phyloP scores from a whole-genome alignment of 208 protist genomes.

The Spongospora subterranea region DNA sequence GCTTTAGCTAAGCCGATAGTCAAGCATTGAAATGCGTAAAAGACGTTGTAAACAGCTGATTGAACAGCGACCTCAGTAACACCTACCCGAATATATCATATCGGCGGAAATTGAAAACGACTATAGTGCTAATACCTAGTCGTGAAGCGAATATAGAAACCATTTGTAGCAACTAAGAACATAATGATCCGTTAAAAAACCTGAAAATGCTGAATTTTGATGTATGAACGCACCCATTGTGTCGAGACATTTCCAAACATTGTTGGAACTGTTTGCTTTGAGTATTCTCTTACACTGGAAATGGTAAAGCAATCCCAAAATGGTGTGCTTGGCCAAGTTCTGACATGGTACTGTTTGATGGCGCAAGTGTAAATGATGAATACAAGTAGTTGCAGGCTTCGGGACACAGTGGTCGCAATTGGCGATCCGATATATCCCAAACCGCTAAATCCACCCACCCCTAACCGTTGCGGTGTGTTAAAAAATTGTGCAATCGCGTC shows the following conservation, averaged over 20 bases:
- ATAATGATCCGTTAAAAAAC: no score
- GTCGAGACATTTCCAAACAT: not conserved
- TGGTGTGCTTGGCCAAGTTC: slow-evolving; percentile 26
- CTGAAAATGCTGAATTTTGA: not conserved
- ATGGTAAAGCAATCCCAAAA: not conserved
- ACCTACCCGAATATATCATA: not conserved
- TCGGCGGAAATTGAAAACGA: not conserved
- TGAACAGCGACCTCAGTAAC: slow-evolving; percentile 6
- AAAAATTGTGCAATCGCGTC: not conserved
- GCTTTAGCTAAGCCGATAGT: not conserved
- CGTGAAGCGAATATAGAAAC: not conserved
- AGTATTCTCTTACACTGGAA: not conserved
- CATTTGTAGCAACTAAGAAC: not conserved
- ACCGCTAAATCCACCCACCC: not conserved
- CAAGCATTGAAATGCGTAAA: slow-evolving; percentile 33
- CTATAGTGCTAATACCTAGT: not conserved
- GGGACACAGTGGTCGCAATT: slow-evolving; percentile 31
- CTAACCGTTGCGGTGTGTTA: not conserved
- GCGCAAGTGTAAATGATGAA: slow-evolving; percentile 36
- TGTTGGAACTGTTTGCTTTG: not conserved
- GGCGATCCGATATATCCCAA: slow-evolving; percentile 52
- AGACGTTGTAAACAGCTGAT: slow-evolving; percentile 40
- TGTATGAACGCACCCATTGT: slow-evolving; percentile 1
- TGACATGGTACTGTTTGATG: not conserved
- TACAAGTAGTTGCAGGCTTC: slow-evolving; percentile 25